Base-by-base conservation (phyloP, 2,329 filamentous ascomycete genomes). In the Trichoderma sp. region DNA sequence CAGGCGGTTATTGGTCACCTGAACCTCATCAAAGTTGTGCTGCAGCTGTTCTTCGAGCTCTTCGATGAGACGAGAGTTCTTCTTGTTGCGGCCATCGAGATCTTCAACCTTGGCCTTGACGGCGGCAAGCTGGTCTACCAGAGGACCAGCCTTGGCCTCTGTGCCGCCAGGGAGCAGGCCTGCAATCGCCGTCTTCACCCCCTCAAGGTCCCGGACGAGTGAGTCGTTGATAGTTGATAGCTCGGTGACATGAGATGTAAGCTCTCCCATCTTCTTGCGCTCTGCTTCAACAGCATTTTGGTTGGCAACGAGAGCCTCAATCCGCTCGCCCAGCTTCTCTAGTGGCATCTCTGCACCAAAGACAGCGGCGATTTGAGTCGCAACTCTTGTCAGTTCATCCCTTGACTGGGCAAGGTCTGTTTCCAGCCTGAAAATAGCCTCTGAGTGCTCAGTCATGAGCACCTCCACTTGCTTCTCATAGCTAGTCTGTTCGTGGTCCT, bases 41-140 rank as follows among this genome's bases (percentile, higher is more conserved):
- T 96, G 95, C 72, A 99, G 91, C 84, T 99, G 97, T 80, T 98
- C 96, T 84, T 99, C 97, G 6, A 99, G 91, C 85, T 99, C 96
- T 83, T 98, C 95, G 9, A 99, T 94, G 14, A 99, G 88, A 27
- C 95, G 92, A 59, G 94, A 93, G 84, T 97, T 97, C 89, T 97
- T 98, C 86, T 95, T 93, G 87, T 97, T 97, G 85, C 89, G 89
- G 59, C 83, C 87, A 80, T 92, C 89, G 27, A 93, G 84, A 60
- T 92, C 90, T 8, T 82, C 80, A 84, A 93, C 91, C 81, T 91
- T 91, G 82, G 91, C 91, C 83, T 92, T 92, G 78, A 96, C 86
- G 6, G 89, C 88, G 31, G 88, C 85, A 27, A 92, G 82, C 80
- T 92, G 89, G 67, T 91, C 89, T 2, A 84, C 82, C 35, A 92